Conservation (phyloP, 495 filamentous ascomycete genomes). For the Sabuloglossum arenarium region DNA sequence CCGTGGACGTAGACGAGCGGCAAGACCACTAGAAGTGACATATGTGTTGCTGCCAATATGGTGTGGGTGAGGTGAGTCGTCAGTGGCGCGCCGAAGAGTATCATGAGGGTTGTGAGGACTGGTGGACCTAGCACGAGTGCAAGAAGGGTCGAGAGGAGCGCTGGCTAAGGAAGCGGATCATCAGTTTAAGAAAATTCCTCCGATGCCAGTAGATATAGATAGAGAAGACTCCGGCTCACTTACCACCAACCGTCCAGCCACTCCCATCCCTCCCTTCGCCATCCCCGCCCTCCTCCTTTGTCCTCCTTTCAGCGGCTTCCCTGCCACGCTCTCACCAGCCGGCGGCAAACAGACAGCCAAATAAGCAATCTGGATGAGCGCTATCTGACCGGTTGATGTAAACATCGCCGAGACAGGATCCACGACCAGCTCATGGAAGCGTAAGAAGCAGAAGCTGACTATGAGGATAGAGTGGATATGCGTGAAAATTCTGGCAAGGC, state of each 20-base stretch:
- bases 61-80: constrained; percentile 68
- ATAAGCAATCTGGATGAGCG: constrained; percentile 44
- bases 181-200: neutral
- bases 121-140: constrained; percentile 44
- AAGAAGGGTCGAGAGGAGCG: constrained; percentile 36
- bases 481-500: constrained; percentile 27
- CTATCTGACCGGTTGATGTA: constrained; percentile 36
- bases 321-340: constrained; percentile 19
- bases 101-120: constrained; percentile 37
- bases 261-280: too few species aligned
- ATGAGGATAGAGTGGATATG: constrained; percentile 47
- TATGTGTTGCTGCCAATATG: constrained; percentile 54
- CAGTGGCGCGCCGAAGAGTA: constrained; percentile 81
- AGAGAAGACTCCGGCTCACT: neutral
- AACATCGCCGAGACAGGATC: constrained; percentile 49
- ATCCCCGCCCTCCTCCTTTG: too few species aligned
- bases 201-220: neutral
- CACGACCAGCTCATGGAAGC: constrained; percentile 45
- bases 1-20: constrained; percentile 71
- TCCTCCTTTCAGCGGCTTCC: neutral
- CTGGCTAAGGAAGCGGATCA: constrained; percentile 27
- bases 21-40: constrained; percentile 52
- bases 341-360: constrained; percentile 52
- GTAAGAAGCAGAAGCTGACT: constrained; percentile 32
- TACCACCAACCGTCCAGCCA: neutral